Percentiles rank a stretch among this genome's conserved stretches.
Evolutionary conservation across 2,329 filamentous ascomycete species (phyloP).

Genomic region (Microascus cirrosus): DNA sequence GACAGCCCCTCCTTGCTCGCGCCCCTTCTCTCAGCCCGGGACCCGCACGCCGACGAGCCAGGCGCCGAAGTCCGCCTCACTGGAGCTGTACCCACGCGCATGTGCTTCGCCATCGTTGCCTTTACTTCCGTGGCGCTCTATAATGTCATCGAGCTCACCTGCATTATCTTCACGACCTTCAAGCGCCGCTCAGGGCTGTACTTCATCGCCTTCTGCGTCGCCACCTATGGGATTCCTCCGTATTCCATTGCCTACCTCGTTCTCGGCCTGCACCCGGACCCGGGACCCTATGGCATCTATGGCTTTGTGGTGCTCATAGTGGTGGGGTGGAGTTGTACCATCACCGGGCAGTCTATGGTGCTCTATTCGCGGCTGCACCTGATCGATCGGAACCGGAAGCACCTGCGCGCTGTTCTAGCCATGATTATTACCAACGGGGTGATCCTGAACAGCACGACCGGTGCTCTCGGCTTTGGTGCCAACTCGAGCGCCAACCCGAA

Average conservation of each 20-base stretch:
- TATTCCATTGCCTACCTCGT: slow-evolving; percentile 33
- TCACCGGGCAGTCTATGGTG: slow-evolving; percentile 50
- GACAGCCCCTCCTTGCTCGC: no score
- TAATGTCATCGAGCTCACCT: slow-evolving; percentile 22
- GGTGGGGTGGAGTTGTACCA: slow-evolving; percentile 30
- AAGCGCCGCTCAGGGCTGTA: slow-evolving; percentile 21
- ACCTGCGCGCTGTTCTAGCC: slow-evolving; percentile 35
- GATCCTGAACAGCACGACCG: slow-evolving; percentile 40
- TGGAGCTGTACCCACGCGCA: no score
- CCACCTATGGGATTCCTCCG: slow-evolving; percentile 20
- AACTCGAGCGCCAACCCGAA: slow-evolving; percentile 19
- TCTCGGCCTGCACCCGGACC: slow-evolving; percentile 14
- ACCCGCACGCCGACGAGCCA: no score
- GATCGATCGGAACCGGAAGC: slow-evolving; percentile 35
- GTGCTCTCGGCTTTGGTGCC: slow-evolving; percentile 41
- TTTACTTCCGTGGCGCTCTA: slow-evolving; percentile 20
- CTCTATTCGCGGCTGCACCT: slow-evolving; percentile 53
- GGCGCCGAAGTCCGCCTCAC: no score
- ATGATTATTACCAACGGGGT: slow-evolving; percentile 48
- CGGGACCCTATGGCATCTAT: slow-evolving; percentile 4
- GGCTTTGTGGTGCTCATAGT: slow-evolving; percentile 12
- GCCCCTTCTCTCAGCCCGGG: no score
- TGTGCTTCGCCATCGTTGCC: slow-evolving; percentile 12
- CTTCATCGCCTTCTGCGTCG: slow-evolving; percentile 24
- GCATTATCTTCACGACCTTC: slow-evolving; percentile 23